Base-by-base conservation (phyloP, 2,329 filamentous ascomycete species). In the Fusarium euwallaceae region DNA sequence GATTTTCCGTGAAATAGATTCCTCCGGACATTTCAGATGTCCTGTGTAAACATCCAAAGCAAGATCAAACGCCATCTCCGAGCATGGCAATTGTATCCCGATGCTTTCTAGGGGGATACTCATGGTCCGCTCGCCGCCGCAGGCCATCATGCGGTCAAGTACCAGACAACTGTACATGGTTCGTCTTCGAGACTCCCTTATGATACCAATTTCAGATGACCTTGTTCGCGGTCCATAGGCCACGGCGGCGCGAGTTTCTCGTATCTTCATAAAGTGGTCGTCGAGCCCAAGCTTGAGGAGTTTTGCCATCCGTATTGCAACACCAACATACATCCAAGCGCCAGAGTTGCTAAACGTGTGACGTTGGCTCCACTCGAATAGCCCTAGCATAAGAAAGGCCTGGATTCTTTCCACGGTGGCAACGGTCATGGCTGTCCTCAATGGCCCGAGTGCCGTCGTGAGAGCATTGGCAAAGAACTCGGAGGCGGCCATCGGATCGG, bases 91-190 rank as follows among this genome's bases (percentile, higher is more conserved):
- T 78, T 92, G 92, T 22, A 93, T 90, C 37, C 87, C 86, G 8
- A 94, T 81, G 66, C 92, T 89, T 4, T 90, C 85, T 1, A 89
- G 83, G 41, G 87, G 86, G 51, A 94, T 86, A 78, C 90, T 91
- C 16, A 88, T 87, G 2, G 89, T 86, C 24, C 92, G 86, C 62
- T 90, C 87, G 71, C 89, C 89, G 22, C 92, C 92, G 75, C 89
- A 91, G 39, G 91, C 89, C 27, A 94, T 83, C 81, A 94, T 89
- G 4, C 92, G 89, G 79, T 95, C 93, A 75, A 95, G 85, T 61
- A 94, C 91, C 68, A 93, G 91, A 77, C 92, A 94, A 75, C 92
- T 93, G 85, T 92, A 94, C 85, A 94, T 93, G 1, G 92, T 94
- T 8, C 93, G 88, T 29, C 93, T 86, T 69, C 88, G 86, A 14